phyloP scores from a whole-genome alignment of 2,329 filamentous ascomycete genomes.

The Fusarium nodosum region DNA sequence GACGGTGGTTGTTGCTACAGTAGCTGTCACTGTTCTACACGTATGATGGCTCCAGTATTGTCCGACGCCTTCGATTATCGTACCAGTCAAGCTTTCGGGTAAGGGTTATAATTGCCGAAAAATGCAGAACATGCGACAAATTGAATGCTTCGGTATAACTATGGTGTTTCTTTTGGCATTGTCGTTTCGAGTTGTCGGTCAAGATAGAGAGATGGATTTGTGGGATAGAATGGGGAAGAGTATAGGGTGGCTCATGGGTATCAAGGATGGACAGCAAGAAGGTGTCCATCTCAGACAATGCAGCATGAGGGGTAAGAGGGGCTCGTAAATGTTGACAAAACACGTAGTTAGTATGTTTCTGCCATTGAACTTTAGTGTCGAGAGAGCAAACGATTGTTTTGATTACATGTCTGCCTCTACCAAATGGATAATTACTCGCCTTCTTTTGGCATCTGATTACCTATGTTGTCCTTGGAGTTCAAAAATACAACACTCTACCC shows the following conservation, averaged over 20 bases:
- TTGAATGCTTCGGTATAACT: slow-evolving; percentile 14
- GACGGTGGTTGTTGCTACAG: slow-evolving; percentile 21
- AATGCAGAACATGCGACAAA: slow-evolving; percentile 22
- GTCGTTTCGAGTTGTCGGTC: slow-evolving; percentile 11
- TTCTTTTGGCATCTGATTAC: not conserved
- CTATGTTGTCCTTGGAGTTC: not conserved
- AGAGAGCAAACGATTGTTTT: not conserved
- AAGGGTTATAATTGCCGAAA: slow-evolving; percentile 19
- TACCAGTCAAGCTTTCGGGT: slow-evolving; percentile 30
- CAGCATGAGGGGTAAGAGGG: not conserved
- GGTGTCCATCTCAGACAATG: not conserved
- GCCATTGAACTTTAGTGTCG: not conserved
- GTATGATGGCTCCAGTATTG: slow-evolving; percentile 42
- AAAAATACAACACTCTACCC: not conserved
- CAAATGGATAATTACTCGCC: too few species aligned
- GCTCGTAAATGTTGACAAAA: not conserved
- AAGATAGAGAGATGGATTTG: slow-evolving; percentile 2
- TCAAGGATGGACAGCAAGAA: not conserved
- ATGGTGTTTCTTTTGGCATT: slow-evolving; percentile 13
- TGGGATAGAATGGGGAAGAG: slow-evolving; percentile 5
- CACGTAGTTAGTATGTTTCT: not conserved
- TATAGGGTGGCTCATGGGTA: slow-evolving; percentile 25
- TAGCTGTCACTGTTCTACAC: slow-evolving; percentile 23
- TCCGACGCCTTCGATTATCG: slow-evolving; percentile 40
- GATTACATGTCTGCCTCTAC: not conserved